Evolutionary conservation across 371 early-diverging fungal genomes (phyloP).

Genomic region (Rhizomucor pusillus): DNA sequence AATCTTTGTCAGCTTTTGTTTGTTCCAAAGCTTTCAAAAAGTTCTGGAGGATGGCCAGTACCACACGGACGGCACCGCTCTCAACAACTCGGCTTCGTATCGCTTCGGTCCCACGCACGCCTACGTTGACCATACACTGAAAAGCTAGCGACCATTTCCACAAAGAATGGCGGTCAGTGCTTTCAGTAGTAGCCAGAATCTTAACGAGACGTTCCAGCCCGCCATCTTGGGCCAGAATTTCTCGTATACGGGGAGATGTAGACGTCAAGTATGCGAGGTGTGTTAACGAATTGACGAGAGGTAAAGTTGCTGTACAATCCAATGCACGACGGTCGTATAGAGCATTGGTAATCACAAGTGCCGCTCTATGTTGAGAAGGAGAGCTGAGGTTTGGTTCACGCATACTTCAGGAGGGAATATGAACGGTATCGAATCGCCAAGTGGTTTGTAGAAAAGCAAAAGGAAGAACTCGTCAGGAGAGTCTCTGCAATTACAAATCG

Average conservation of each 20-base stretch:
- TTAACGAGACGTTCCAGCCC: constrained; percentile 81
- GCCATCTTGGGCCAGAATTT: constrained; percentile 81
- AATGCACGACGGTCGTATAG: constrained; percentile 86
- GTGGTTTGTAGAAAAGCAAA: too few species aligned
- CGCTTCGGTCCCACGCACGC: constrained; percentile 76
- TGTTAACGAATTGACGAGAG: constrained; percentile 80
- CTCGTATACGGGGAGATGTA: constrained; percentile 75
- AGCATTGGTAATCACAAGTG: constrained; percentile 70
- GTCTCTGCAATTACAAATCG: too few species aligned
- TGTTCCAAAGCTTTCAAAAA: constrained; percentile 58
- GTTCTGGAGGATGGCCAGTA: constrained; percentile 73
- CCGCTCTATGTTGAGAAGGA: constrained; percentile 69
- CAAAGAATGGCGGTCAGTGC: constrained; percentile 62
- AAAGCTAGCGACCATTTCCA: constrained; percentile 82
- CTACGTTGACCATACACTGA: constrained; percentile 81
- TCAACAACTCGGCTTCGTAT: constrained; percentile 82
- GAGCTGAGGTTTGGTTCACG: constrained; percentile 76
- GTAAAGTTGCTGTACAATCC: constrained; percentile 80
- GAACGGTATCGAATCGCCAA: too few species aligned
- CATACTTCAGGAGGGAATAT: constrained; percentile 36
- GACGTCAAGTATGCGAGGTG: constrained; percentile 81
- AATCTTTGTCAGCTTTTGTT: constrained; percentile 53
- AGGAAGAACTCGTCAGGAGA: too few species aligned
- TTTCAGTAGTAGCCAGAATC: constrained; percentile 58
- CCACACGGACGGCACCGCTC: constrained; percentile 74